Evolutionary conservation across 2,329 filamentous ascomycete genomes (phyloP).

Genomic region (Penicillium frequentans): DNA sequence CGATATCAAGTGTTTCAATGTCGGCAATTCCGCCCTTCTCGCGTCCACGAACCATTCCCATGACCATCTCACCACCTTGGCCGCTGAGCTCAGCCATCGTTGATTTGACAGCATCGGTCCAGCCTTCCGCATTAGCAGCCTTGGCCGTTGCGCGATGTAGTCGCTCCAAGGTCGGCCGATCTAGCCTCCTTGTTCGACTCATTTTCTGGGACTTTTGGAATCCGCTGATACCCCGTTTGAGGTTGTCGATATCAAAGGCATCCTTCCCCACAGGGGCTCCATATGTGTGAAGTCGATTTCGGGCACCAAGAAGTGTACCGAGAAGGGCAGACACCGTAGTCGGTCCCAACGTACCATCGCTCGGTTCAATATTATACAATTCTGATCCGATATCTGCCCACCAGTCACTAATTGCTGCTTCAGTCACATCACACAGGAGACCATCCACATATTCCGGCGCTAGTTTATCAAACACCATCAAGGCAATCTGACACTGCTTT

Average conservation of each 20-base stretch:
- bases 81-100: slow-evolving; percentile 92
- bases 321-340: slow-evolving; percentile 86
- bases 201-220: slow-evolving; percentile 91
- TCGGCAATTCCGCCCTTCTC: slow-evolving; percentile 90
- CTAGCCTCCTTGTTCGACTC: slow-evolving; percentile 72
- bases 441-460: slow-evolving; percentile 90
- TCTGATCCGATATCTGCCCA: slow-evolving; percentile 93
- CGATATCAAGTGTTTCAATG: slow-evolving; percentile 87
- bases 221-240: slow-evolving; percentile 79
- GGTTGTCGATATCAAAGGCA: slow-evolving; percentile 79
- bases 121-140: slow-evolving; percentile 82
- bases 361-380: slow-evolving; percentile 87
- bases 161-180: slow-evolving; percentile 77
- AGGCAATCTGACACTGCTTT: slow-evolving; percentile 84
- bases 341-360: slow-evolving; percentile 87
- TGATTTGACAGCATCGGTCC: slow-evolving; percentile 91
- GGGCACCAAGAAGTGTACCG: slow-evolving; percentile 83
- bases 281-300: slow-evolving; percentile 82
- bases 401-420: slow-evolving; percentile 88
- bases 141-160: slow-evolving; percentile 85
- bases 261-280: slow-evolving; percentile 86
- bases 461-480: slow-evolving; percentile 84
- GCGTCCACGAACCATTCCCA: slow-evolving; percentile 85
- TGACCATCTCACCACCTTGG: slow-evolving; percentile 89
- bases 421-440: slow-evolving; percentile 87